A percentile compares a stretch with the other conserved stretches of the same genome.
Evolutionary conservation across 129 eudicot genomes (phyloP).

Genomic region (Lactuca saligna): DNA sequence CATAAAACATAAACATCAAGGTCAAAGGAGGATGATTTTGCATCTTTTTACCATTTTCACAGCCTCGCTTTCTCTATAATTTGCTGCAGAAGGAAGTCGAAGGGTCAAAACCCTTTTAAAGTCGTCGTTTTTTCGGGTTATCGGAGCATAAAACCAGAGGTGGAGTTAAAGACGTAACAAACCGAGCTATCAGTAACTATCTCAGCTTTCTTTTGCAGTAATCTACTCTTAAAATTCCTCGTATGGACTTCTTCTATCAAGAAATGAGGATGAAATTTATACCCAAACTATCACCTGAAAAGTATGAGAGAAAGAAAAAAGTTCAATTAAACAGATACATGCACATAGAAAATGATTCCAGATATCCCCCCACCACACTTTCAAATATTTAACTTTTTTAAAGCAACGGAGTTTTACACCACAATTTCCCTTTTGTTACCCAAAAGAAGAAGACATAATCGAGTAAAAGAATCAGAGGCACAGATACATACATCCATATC

Average conservation of each 20-base stretch:
- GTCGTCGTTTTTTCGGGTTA: conserved; percentile 1
- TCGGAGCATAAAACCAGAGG: neutral
- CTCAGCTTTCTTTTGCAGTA: neutral
- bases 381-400: neutral
- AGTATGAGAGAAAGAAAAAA: neutral
- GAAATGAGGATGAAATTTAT: neutral
- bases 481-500: neutral
- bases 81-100: neutral
- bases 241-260: too few relatives aligned
- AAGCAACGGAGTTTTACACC: neutral
- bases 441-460: neutral
- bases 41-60: neutral
- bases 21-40: neutral
- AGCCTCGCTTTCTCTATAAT: neutral
- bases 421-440: neutral
- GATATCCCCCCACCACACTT: neutral
- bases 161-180: neutral
- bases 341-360: neutral
- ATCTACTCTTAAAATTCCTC: too few relatives aligned
- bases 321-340: neutral
- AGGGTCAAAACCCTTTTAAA: conserved; percentile 2
- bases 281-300: neutral
- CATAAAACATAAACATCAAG: neutral
- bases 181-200: neutral
- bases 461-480: conserved; percentile 1